A percentile compares a stretch with the other conserved stretches of the same genome.
Conservation (phyloP, 805 yeast species). For the Zygotorulaspora chibaensis region DNA sequence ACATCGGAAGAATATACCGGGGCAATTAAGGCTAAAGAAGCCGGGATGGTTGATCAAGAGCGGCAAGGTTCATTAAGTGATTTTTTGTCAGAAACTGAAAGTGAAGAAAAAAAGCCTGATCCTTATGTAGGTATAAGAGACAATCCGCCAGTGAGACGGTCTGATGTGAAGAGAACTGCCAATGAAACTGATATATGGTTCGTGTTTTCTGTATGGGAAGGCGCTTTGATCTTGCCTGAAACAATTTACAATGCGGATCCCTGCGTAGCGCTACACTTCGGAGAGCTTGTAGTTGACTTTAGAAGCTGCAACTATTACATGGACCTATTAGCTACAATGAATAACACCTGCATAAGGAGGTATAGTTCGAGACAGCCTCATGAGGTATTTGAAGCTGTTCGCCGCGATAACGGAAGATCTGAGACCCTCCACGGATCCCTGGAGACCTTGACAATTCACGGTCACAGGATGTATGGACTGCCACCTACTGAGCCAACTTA, state of each 20-base stretch:
- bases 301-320: conserved; percentile 87
- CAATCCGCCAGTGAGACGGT: conserved; percentile 12
- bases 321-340: conserved; percentile 72
- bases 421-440: conserved; percentile 20
- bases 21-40: conserved; percentile 10
- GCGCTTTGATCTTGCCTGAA: conserved; percentile 69
- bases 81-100: conserved; percentile 1
- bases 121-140: not conserved
- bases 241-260: conserved; percentile 61
- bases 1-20: conserved; percentile 78
- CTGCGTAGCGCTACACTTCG: conserved; percentile 59
- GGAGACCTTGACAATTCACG: conserved; percentile 60
- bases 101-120: conserved; percentile 2
- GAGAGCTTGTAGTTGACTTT: conserved; percentile 68
- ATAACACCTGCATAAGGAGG: conserved; percentile 17
- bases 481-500: conserved; percentile 89
- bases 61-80: conserved; percentile 6
- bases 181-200: conserved; percentile 79
- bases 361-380: conserved; percentile 15
- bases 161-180: conserved; percentile 42
- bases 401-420: conserved; percentile 20
- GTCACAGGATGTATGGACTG: conserved; percentile 88
- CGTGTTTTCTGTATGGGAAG: conserved; percentile 63
- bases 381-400: conserved; percentile 31
- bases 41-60: not conserved